A percentile compares a stretch with the other conserved stretches of the same genome.
Conservation (phyloP, 345 rosid genomes). For the Nasturtium officinale region DNA sequence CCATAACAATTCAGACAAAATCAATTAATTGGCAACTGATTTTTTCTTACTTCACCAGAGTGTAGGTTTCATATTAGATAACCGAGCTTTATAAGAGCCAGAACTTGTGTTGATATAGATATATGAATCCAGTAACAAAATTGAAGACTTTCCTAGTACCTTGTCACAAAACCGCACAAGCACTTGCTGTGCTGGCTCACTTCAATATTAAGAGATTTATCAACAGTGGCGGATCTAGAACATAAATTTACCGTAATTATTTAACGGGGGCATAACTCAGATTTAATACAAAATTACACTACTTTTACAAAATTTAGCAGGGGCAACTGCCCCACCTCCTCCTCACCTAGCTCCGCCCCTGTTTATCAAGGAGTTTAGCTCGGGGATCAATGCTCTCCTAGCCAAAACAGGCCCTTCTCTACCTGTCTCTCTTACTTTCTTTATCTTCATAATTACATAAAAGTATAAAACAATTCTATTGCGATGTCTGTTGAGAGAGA, state of each 20-base stretch:
- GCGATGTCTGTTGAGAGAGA: constrained; percentile 56
- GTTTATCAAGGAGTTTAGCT: constrained; percentile 60
- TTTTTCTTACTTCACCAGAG: not conserved
- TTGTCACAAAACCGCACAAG: not conserved
- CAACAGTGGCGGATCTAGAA: too few relatives aligned
- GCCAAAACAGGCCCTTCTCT: constrained; percentile 23
- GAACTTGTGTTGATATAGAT: not conserved
- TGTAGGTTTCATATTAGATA: not conserved
- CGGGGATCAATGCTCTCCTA: constrained; percentile 44
- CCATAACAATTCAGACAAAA: not conserved
- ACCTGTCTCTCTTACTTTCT: constrained; percentile 37
- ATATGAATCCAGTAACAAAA: not conserved
- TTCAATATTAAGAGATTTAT: constrained; percentile 47
- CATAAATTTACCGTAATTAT: too few relatives aligned
- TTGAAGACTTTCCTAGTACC: not conserved
- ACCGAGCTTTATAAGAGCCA: not conserved
- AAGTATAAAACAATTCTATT: constrained; percentile 47
- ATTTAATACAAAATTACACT: too few relatives aligned
- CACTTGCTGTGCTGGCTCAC: not conserved
- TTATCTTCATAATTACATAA: constrained; percentile 32
- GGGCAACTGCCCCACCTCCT: too few relatives aligned
- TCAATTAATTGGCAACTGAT: not conserved
- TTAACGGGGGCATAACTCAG: too few relatives aligned
- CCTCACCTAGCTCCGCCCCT: too few relatives aligned
- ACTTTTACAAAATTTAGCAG: too few relatives aligned